A percentile compares a stretch with the other conserved stretches of the same genome.
These are phyloP conservation scores for Penicillium sp. DNA, from an alignment of 2,329 filamentous ascomycete species.

Conservation along the genomic window DNA sequence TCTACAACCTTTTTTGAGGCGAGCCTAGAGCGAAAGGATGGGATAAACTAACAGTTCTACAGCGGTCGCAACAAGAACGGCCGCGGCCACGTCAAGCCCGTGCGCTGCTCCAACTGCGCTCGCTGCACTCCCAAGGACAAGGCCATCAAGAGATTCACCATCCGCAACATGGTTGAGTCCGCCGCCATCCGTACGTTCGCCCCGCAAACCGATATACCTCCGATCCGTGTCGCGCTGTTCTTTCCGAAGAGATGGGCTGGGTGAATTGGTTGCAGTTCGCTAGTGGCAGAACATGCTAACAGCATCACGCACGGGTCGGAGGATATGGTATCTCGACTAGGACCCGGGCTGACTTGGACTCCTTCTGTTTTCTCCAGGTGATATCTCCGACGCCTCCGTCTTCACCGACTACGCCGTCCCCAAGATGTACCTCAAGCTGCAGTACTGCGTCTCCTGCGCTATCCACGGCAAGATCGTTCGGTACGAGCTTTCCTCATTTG, in stretches of 20 bases:
- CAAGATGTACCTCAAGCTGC: slow-evolving; percentile 99
- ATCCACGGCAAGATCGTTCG: slow-evolving; percentile 99
- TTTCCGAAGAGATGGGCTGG: slow-evolving; percentile 18
- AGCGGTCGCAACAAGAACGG: slow-evolving; percentile 99
- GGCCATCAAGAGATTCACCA: slow-evolving; percentile 99
- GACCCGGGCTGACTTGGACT: slow-evolving; percentile 22
- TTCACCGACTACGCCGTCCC: slow-evolving; percentile 99
- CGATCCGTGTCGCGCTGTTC: slow-evolving; percentile 22
- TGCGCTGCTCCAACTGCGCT: slow-evolving; percentile 88
- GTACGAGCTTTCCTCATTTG: slow-evolving; percentile 62
- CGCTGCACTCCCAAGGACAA: slow-evolving; percentile 98
- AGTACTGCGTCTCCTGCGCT: slow-evolving; percentile 99
- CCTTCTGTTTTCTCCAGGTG: slow-evolving; percentile 66
- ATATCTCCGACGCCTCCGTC: slow-evolving; percentile 99
- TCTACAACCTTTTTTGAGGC: neutral
- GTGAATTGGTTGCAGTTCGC: neutral
- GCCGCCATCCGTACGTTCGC: slow-evolving; percentile 92
- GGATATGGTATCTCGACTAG: neutral
- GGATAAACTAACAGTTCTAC: slow-evolving; percentile 33
- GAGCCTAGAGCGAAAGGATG: neutral
- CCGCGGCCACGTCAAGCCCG: slow-evolving; percentile 99
- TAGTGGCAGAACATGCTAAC: slow-evolving; percentile 9
- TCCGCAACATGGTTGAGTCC: slow-evolving; percentile 99
- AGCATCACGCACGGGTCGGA: slow-evolving; percentile 12
- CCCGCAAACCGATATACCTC: slow-evolving; percentile 18